A percentile compares a stretch with the other conserved stretches of the same genome.
Evolutionary conservation across 2,329 filamentous ascomycete species (phyloP).

Genomic region (Fusarium beomiforme): DNA sequence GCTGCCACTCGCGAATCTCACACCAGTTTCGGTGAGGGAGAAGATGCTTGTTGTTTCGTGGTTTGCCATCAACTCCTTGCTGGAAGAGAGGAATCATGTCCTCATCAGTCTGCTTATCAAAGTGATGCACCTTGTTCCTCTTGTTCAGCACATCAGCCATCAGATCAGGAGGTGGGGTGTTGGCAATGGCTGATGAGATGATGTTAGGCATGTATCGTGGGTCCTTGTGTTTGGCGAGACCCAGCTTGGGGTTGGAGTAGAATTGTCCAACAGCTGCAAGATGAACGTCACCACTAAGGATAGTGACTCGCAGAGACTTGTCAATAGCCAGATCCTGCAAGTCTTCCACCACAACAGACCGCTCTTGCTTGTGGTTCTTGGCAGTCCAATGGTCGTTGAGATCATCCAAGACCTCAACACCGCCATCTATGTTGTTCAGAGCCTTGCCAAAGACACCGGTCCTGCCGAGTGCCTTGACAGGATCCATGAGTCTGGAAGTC

Average conservation of each 20-base stretch:
- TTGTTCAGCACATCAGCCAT: slow-evolving; percentile 93
- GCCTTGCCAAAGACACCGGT: slow-evolving; percentile 82
- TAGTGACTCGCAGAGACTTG: slow-evolving; percentile 90
- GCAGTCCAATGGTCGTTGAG: slow-evolving; percentile 98
- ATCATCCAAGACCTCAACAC: slow-evolving; percentile 90
- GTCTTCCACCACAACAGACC: slow-evolving; percentile 87
- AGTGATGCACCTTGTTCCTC: slow-evolving; percentile 83
- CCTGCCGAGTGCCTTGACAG: slow-evolving; percentile 87
- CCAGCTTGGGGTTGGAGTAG: slow-evolving; percentile 87
- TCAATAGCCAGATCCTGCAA: slow-evolving; percentile 93
- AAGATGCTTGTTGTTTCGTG: slow-evolving; percentile 89
- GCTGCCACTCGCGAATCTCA: slow-evolving; percentile 85
- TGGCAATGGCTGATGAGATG: slow-evolving; percentile 93
- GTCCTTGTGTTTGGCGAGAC: slow-evolving; percentile 85
- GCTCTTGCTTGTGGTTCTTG: slow-evolving; percentile 91
- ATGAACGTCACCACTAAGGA: slow-evolving; percentile 94
- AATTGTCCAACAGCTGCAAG: slow-evolving; percentile 93
- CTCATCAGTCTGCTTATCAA: slow-evolving; percentile 84
- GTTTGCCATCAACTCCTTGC: slow-evolving; percentile 87
- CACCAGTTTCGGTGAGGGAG: slow-evolving; percentile 96
- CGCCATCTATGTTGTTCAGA: slow-evolving; percentile 89
- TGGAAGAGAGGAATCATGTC: slow-evolving; percentile 95
- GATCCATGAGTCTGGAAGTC: slow-evolving; percentile 86
- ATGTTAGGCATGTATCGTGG: slow-evolving; percentile 98
- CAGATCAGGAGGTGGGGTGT: slow-evolving; percentile 86